Base-by-base conservation (phyloP, 768 basidiomycete species). In the Lentinula lateritia region DNA sequence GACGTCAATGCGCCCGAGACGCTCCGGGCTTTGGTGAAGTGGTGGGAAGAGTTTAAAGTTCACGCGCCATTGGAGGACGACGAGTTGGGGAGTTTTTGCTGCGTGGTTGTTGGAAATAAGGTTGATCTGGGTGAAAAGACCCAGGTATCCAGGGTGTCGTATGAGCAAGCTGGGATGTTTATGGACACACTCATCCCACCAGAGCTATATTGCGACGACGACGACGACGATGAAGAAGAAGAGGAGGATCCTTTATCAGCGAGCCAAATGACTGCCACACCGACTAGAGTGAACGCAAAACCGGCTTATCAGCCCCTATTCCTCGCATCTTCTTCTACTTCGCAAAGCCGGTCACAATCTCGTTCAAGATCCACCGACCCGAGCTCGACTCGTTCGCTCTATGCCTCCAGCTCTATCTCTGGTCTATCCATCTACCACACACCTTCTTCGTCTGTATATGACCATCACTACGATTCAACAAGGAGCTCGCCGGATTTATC, bases 51-150 rank as follows among this genome's bases (percentile, higher is more conserved):
- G 68, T 95, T 95, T 73, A 75, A 80, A 48, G 79, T 82, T 38
- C 75, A 79, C 48, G 88, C 88, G 2, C 90, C 90, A 0, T 73
- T 93, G 41, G 72, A 74, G 3, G 88, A 91, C 38, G 87, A 83
- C 54, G 86, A 87, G 35, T 66, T 80, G 35, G 76, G 78, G 50
- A 80, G 82, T 38, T 91, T 84, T 66, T 93, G 90, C 65, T 86
- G 85, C 60, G 84, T 89, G 20, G 83, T 91, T 6, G 86, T 90
- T 6, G 88, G 93, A 54, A 93, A 93, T 72, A 94, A 94, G 76
- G 78, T 82, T 6, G 92, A 94, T 71, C 70, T 89, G 41, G 65
- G 39, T 13, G 36, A 45, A 43, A 46, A 61, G 54, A 53, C 28
- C 2, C 2, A 61, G 42, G 59, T 50, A 50, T 69, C 54, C 23